Percentiles rank a stretch among this genome's conserved stretches.
phyloP scores from a whole-genome alignment of 768 basidiomycete genomes.

The Lactarius quietus region DNA sequence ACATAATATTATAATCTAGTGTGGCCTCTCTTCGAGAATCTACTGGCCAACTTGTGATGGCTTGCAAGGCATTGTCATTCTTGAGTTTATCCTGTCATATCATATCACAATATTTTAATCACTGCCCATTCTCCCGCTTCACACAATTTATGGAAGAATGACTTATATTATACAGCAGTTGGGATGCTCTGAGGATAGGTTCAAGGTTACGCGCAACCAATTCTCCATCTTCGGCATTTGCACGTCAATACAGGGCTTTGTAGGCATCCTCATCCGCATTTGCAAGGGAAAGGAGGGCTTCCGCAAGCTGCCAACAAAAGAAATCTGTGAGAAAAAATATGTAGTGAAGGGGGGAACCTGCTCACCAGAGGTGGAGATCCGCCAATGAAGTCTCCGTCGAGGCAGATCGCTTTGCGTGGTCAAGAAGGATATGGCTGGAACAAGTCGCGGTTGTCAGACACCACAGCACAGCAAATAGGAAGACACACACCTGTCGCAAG shows the following conservation, averaged over 20 bases:
- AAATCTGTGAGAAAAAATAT: neutral
- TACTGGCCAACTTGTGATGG: too few relatives aligned
- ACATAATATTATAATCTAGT: too few relatives aligned
- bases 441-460: slow-evolving; percentile 29
- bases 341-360: neutral
- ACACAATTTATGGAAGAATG: too few relatives aligned
- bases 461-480: slow-evolving; percentile 14
- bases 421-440: slow-evolving; percentile 33
- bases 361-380: slow-evolving; percentile 28
- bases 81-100: too few relatives aligned
- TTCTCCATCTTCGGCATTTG: slow-evolving; percentile 46
- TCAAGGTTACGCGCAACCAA: slow-evolving; percentile 34
- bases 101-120: too few relatives aligned
- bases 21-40: too few relatives aligned
- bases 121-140: too few relatives aligned
- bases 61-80: too few relatives aligned
- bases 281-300: too few relatives aligned
- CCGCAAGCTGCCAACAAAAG: slow-evolving; percentile 41
- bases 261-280: slow-evolving; percentile 46
- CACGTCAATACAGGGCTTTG: slow-evolving; percentile 50
- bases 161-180: too few relatives aligned
- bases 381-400: slow-evolving; percentile 17
- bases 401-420: slow-evolving; percentile 32
- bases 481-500: slow-evolving; percentile 43
- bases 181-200: neutral